These are phyloP conservation scores for Arthrobotrys megalospora DNA, from an alignment of 2,329 filamentous ascomycete genomes.

Conservation along the genomic window DNA sequence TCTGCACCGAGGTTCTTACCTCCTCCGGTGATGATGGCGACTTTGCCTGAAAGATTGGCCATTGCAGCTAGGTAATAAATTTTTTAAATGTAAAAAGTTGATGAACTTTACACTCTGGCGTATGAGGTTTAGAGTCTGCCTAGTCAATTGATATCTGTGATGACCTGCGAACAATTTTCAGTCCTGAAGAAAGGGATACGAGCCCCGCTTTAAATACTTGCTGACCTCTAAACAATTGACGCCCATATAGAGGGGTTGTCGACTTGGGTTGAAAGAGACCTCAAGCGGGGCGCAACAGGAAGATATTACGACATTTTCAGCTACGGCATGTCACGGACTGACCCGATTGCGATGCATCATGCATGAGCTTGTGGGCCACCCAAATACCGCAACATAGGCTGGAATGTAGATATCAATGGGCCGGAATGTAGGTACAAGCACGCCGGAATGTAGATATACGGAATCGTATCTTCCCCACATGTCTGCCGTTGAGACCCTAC, in stretches of 20 bases:
- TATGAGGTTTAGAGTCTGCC: too few species aligned
- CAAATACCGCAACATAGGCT: background rate
- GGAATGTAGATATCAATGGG: background rate
- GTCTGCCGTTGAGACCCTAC: too few species aligned
- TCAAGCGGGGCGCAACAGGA: background rate
- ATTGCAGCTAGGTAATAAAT: background rate
- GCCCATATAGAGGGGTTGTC: background rate
- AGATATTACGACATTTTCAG: background rate
- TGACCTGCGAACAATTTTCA: background rate
- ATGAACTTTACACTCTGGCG: too few species aligned
- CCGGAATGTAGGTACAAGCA: too few species aligned
- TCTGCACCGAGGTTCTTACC: conserved; percentile 13
- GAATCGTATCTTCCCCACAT: too few species aligned
- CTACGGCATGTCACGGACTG: background rate
- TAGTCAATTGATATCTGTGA: background rate
- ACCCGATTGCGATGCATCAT: conserved; percentile 3
- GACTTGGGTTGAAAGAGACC: background rate
- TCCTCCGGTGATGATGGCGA: conserved; percentile 4
- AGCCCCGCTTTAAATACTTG: background rate
- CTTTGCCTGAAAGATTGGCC: background rate
- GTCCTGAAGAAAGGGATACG: background rate
- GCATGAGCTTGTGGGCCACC: background rate
- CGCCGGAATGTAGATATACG: too few species aligned
- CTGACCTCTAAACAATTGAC: background rate
- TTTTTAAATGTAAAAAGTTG: background rate